Evolutionary conservation across 106 monocot genomes (phyloP), one percentile per base, ranked within the genome.

Genomic region (Hemerocallis citrina): DNA sequence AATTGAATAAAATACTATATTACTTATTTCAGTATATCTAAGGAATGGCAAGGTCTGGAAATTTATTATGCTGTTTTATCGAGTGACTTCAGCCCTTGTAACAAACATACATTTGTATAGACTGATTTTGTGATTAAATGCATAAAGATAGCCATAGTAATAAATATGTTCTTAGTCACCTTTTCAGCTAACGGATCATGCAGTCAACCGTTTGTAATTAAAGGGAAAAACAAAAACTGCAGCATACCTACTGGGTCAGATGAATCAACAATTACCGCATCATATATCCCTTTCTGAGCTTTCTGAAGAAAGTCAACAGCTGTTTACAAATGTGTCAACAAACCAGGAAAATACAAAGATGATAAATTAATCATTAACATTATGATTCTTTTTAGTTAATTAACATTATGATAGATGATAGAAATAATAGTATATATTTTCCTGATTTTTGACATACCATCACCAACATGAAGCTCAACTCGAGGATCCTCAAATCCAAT

Each of bases 201-300:
- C 10, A 51, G 13, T 9, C 13, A 13, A 28, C 55, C 31, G 11
- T 30, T 25, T n/a, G n/a, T 10, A 69, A n/a, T 44, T 39, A 16
- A 16, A 42, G 19, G 28, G 52, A 21, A 65, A 40, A 34, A 32
- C 3, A 23, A 34, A 1, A 68, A 24, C 3, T 45, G n/a, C 57
- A 69, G 54, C 69, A 60, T 58, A 89, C 89, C 98, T 73, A 99
- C 88, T 50, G 98, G 98, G 49, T 99, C 98, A 36, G 98, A 99
- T 52, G 98, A 92, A 74, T 99, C 98, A 33, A 99, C 85, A 59
- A 99, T 92, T 58, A 99, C 80, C 41, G 85, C 98, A 72, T 99
- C 98, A 67, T 99, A 99, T 29, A 50, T 77, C 57, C 82, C 82
- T 75, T 88, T 78, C 45, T 73, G 73, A 62, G 77, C 72, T 57